Evolutionary conservation across 805 yeast genomes (phyloP), one percentile per base, ranked within the genome.

Genomic region (Lachancea cidri): DNA sequence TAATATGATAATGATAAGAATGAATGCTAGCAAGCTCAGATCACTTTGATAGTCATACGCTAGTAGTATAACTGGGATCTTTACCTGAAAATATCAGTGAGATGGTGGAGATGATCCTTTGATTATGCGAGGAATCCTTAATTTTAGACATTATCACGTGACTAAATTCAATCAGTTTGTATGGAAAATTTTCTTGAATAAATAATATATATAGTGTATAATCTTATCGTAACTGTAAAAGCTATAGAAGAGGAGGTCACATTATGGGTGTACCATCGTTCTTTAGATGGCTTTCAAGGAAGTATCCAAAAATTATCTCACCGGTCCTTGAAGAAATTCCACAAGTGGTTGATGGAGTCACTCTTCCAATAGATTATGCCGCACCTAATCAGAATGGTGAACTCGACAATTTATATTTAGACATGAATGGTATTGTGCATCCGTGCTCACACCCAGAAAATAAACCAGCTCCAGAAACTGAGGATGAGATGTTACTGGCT

Each of bases 381-480:
- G 76, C 78, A 39, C 82, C 93, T 9, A 93, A 93, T 60, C 95
- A 95, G 3, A 93, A 93, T 64, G 98, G 98, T 19, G 99, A 93
- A 66, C 67, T 88, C 36, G 98, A 93, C 60, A 93, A 93, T 59
- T 65, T 93, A 38, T 93, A 93, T 59, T 70, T 93, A 48, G 99
- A 93, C 66, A 93, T 93, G 98, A 93, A 93, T 60, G 98, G 98
- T 70, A 93, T 93, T 57, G 98, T 93, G 4, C 99, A 93, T 69
- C 98, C 98, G 1, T 93, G 98, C 71, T 83, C 97, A 2, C 99
- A 93, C 63, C 99, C 99, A 1, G 98, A 91, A 57, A 85, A 91
- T 51, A 83, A 83, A 52, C 96, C 96, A 0, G 83, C 98, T 0
- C 99, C 99, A 9, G 94, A 81, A 52, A 88, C 91, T 0, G 98